A percentile compares a stretch with the other conserved stretches of the same genome.
These are phyloP conservation scores for Didymella pomorum DNA, from an alignment of 2,329 filamentous ascomycete genomes.

Conservation along the genomic window DNA sequence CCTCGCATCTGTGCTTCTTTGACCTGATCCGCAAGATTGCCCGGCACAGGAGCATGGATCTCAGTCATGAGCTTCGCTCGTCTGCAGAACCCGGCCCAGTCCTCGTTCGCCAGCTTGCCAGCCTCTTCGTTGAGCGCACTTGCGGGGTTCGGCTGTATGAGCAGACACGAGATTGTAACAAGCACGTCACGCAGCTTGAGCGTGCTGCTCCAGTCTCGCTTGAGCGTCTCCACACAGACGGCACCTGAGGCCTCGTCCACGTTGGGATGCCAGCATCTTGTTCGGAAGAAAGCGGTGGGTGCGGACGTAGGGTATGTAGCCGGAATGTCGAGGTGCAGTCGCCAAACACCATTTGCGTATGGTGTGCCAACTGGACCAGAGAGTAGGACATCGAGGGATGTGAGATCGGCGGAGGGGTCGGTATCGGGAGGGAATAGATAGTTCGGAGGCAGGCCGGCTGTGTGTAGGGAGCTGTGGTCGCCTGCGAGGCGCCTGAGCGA, in stretches of 20 bases:
- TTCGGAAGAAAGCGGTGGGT: conserved; percentile 67
- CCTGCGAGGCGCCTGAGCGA: conserved; percentile 66
- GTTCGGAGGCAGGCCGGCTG: conserved; percentile 65
- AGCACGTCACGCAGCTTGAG: conserved; percentile 68
- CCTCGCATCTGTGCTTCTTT: conserved; percentile 63
- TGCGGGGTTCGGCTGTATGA: conserved; percentile 71
- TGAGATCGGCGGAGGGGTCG: conserved; percentile 61
- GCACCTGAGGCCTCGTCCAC: conserved; percentile 68
- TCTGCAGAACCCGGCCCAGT: conserved; percentile 65
- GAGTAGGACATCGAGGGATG: conserved; percentile 64
- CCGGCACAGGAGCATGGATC: conserved; percentile 65
- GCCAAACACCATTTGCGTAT: conserved; percentile 66
- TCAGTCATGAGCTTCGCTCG: conserved; percentile 68
- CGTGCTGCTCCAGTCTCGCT: conserved; percentile 67
- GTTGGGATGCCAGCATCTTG: conserved; percentile 70
- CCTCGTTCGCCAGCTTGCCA: conserved; percentile 63
- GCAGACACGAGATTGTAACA: conserved; percentile 65
- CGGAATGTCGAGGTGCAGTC: conserved; percentile 66
- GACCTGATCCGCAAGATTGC: conserved; percentile 55
- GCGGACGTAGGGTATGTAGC: conserved; percentile 62
- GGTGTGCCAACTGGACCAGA: conserved; percentile 68
- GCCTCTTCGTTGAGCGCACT: conserved; percentile 69
- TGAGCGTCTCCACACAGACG: conserved; percentile 71
- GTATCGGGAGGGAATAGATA: conserved; percentile 63
- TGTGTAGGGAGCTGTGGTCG: conserved; percentile 66